Percentiles rank a stretch among this genome's conserved stretches.
Evolutionary conservation across 106 monocot species (phyloP).

Genomic region (Agapanthus africanus): DNA sequence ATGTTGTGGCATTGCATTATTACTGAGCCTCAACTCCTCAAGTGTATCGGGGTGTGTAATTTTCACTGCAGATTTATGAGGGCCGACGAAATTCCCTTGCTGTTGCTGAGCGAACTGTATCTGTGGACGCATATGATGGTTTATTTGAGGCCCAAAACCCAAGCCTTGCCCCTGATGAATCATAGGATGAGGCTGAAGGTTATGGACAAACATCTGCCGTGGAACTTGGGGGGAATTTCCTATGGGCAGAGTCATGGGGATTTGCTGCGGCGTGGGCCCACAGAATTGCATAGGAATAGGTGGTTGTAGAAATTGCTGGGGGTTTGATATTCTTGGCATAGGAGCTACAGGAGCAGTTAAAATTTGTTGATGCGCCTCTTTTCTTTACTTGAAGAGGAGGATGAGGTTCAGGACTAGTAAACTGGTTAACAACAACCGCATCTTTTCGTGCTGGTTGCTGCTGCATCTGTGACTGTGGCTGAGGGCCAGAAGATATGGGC

Average conservation of each 20-base stretch:
- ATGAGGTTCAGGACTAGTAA: background rate
- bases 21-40: conserved; percentile 75
- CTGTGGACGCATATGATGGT: conserved; percentile 47
- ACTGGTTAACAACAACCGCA: conserved; percentile 8
- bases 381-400: too few species aligned
- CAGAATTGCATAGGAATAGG: conserved; percentile 34
- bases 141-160: conserved; percentile 33
- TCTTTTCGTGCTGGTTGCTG: conserved; percentile 23
- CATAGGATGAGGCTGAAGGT: conserved; percentile 28
- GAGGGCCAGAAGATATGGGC: conserved; percentile 30
- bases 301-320: conserved; percentile 23
- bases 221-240: conserved; percentile 38
- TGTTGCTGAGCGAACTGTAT: too few species aligned
- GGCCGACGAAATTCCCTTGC: conserved; percentile 17
- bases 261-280: conserved; percentile 21
- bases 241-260: conserved; percentile 27
- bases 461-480: too few species aligned
- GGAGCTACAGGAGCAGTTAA: conserved; percentile 17
- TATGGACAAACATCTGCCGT: conserved; percentile 29
- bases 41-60: conserved; percentile 86
- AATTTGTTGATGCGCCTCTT: background rate
- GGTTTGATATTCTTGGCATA: conserved; percentile 21
- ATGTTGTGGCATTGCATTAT: conserved; percentile 34
- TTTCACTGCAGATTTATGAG: conserved; percentile 57
- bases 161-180: conserved; percentile 29